phyloP scores from a whole-genome alignment of 495 filamentous ascomycete genomes.

The Aspergillus cavernicola region DNA sequence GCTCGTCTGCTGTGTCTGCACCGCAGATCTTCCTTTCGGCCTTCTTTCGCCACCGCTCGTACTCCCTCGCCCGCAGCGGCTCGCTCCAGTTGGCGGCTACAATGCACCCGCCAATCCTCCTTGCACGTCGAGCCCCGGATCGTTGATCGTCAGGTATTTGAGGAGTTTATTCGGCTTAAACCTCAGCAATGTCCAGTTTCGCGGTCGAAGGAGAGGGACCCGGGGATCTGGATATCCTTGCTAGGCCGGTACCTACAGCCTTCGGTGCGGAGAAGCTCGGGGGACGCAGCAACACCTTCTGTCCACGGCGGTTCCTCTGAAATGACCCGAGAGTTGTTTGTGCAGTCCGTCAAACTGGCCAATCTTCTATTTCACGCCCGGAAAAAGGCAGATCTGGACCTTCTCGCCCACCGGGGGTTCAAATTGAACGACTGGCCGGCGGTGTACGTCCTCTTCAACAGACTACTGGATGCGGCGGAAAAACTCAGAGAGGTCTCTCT shows the following conservation, averaged over 20 bases:
- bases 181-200: constrained; percentile 13
- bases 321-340: constrained; percentile 17
- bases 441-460: constrained; percentile 36
- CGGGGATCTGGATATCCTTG: constrained; percentile 38
- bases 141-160: constrained; percentile 8
- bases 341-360: constrained; percentile 22
- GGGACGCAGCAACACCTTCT: constrained; percentile 1
- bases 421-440: constrained; percentile 40
- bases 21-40: constrained; percentile 22
- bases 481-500: constrained; percentile 10
- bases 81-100: constrained; percentile 12
- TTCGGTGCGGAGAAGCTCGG: constrained; percentile 25
- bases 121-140: constrained; percentile 4
- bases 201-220: constrained; percentile 12
- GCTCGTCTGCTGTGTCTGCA: constrained; percentile 35
- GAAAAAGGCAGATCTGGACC: constrained; percentile 24
- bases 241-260: constrained; percentile 43
- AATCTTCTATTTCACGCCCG: constrained; percentile 28
- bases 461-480: constrained; percentile 36
- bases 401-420: constrained; percentile 43
- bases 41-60: background rate
- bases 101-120: constrained; percentile 25
- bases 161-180: background rate
- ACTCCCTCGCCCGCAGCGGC: constrained; percentile 6
- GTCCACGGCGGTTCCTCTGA: constrained; percentile 9